Base-by-base conservation (phyloP, 1,139 yeast species). In the Oligophagozyma castellii region DNA sequence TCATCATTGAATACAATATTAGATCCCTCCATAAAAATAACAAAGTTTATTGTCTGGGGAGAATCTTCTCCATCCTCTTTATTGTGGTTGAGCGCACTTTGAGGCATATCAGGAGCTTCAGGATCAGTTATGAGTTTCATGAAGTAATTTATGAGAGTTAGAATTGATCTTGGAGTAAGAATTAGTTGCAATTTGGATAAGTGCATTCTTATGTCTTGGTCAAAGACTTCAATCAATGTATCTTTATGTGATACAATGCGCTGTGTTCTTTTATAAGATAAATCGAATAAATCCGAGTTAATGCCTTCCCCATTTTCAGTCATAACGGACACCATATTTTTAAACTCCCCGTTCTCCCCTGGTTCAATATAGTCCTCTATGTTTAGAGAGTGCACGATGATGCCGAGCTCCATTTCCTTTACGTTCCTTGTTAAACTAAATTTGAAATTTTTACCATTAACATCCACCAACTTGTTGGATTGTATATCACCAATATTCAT, bases 81-180 rank as follows among this genome's bases (percentile, higher is more conserved):
- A 42, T 74, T 73, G 39, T 77, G 83, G 32, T 74, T 70, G 35
- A 77, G 58, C 19, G 63, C 71, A 54, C 74, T 83, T 0, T 81
- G 74, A 1, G 81, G 77, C 1, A 71, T 58, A 16, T 69, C 74
- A 11, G 67, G 70, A 0, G 86, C 81, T 38, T 71, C 63, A 0
- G 84, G 86, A 51, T 75, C 79, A 0, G 95, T 78, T 48, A 89
- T 89, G 0, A 96, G 89, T 27, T 86, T 80, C 46, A 86, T 62
- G 3, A 78, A 61, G 49, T 77, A 92, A 51, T 84, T 92, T 39
- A 89, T 57, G 11, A 89, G 58, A 3, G 93, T 77, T 39, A 89
- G 62, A 15, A 80, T 58, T 1, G 94, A 78, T 43, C 72, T 77
- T 29, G 95, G 72, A 0, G 93, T 72, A 7, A 86, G 58, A 2